phyloP scores from a whole-genome alignment of 1,284 basidiomycete genomes.

The Papiliotrema nemorosa region DNA sequence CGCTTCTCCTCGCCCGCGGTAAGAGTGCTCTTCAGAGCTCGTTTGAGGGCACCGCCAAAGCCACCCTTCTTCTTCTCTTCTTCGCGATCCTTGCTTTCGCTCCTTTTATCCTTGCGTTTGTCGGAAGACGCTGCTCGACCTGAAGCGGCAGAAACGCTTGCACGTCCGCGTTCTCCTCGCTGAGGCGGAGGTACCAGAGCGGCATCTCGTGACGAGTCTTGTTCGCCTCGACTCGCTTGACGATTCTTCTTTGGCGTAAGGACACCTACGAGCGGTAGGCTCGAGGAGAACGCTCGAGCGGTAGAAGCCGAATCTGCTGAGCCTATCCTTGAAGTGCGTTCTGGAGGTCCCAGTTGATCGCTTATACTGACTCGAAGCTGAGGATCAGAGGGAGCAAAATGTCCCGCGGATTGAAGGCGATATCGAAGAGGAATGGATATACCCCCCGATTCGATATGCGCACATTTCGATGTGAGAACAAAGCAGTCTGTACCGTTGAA shows the following conservation, averaged over 20 bases:
- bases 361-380: constrained; percentile 14
- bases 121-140: neutral
- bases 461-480: constrained; percentile 34
- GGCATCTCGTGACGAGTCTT: neutral
- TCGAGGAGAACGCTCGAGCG: constrained; percentile 1
- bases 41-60: constrained; percentile 36
- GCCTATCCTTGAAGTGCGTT: constrained; percentile 7
- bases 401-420: neutral
- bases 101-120: constrained; percentile 7
- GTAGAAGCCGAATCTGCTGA: constrained; percentile 16
- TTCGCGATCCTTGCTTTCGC: constrained; percentile 15
- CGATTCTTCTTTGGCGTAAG: neutral
- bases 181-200: neutral
- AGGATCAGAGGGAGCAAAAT: constrained; percentile 6
- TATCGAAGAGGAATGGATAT: too few relatives aligned
- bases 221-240: neutral
- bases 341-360: constrained; percentile 2
- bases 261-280: neutral
- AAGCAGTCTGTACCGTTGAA: constrained; percentile 10
- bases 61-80: constrained; percentile 26
- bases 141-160: neutral
- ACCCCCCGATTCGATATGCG: constrained; percentile 45
- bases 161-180: neutral
- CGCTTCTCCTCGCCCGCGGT: constrained; percentile 37
- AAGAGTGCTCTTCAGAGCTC: constrained; percentile 33